Evolutionary conservation across 768 basidiomycete genomes (phyloP).

Genomic region (Rhodosporidiobolus odoratus): DNA sequence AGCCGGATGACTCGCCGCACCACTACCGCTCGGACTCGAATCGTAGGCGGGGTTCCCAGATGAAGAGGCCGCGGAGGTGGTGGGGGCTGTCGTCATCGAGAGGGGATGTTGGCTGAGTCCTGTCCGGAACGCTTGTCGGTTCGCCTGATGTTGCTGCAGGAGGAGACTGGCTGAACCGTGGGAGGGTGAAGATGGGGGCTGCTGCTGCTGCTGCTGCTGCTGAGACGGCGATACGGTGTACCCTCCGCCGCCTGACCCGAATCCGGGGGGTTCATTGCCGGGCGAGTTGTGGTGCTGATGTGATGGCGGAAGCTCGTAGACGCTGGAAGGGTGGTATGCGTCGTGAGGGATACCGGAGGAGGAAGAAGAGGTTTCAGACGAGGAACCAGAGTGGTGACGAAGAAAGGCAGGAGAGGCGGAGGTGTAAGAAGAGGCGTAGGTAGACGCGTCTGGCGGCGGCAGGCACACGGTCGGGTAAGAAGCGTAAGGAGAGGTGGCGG

Average conservation of each 20-base stretch:
- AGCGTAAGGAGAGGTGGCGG: not conserved
- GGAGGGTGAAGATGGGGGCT: not conserved
- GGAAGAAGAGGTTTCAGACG: not conserved
- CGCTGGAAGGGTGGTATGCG: not conserved
- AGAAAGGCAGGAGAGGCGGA: not conserved
- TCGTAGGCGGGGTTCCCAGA: too few relatives aligned
- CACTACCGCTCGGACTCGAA: not conserved
- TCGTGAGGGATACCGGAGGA: not conserved
- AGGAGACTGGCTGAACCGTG: not conserved
- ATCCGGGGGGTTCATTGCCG: too few relatives aligned
- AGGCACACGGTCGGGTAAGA: not conserved
- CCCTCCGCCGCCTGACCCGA: too few relatives aligned
- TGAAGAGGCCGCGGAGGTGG: not conserved
- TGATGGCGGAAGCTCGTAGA: not conserved
- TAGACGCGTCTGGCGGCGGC: not conserved
- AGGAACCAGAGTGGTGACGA: not conserved
- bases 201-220: not conserved
- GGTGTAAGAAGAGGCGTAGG: not conserved
- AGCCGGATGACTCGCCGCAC: too few relatives aligned
- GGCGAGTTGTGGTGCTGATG: too few relatives aligned
- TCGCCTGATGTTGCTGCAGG: slow-evolving; percentile 32
- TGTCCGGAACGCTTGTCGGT: slow-evolving; percentile 21
- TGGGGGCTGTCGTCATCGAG: not conserved
- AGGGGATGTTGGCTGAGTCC: too few relatives aligned
- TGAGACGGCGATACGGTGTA: not conserved